Base-by-base conservation (phyloP, 2,329 filamentous ascomycete genomes). In the Tolypocladium paradoxum region DNA sequence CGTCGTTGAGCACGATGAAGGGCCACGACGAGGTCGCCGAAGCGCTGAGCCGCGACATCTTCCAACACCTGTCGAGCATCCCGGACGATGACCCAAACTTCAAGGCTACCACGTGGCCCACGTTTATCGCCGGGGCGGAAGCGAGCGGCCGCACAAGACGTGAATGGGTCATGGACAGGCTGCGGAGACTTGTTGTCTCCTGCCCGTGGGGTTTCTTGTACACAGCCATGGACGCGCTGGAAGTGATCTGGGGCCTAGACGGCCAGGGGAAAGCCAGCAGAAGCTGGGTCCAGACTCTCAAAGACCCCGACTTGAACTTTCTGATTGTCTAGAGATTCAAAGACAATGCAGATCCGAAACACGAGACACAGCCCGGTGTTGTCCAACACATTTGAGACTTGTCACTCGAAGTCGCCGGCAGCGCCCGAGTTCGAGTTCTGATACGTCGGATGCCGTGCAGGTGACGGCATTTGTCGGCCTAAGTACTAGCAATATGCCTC, bases 31-130 rank as follows among this genome's bases (percentile, higher is more conserved):
- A 64, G 12, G 55, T 67, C 33, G 61, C 57, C 4, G 64, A 67
- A 4, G 53, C 59, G 1, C 63, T 82, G 3, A 72, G 73, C 16
- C 56, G 68, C 2, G 75, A 78, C 27, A 68, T 79, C 1, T 68
- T 78, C 7, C 53, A 70, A 3, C 73, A 78, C 29, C 65, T 82
- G 4, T 70, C 72, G 0, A 66, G 65, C 38, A 73, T 83, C 2
- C 71, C 73, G 0, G 69, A 74, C 9, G 68, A 74, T 2, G 76
- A 82, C 47, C 68, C 71, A 1, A 72, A 80, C 22, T 75, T 80
- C 66, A 82, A 82, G 58, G 77, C 76, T 0, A 79, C 77, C 4
- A 73, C 75, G 1, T 82, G 77, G 78, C 76, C 78, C 0, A 73
- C 78, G 0, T 82, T 83, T 52, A 70, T 82, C 6, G 76, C 75